Evolutionary conservation across 2,329 filamentous ascomycete species (phyloP).

Genomic region (Talaromyces sp.): DNA sequence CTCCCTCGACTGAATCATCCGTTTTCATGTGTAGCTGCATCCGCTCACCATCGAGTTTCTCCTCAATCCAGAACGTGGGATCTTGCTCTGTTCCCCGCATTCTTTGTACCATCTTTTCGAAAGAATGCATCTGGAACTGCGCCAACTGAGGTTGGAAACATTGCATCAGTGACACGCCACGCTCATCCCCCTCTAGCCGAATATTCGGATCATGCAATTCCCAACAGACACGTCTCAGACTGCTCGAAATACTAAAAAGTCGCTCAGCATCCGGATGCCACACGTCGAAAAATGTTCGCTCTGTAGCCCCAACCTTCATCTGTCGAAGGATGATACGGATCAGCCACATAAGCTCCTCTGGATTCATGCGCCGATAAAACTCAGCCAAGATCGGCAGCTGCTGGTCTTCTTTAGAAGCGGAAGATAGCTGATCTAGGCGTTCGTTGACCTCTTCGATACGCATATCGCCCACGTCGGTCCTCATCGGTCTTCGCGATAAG

Average conservation of each 20-base stretch:
- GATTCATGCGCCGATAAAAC: slow-evolving; percentile 89
- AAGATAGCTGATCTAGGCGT: slow-evolving; percentile 73
- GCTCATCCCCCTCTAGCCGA: slow-evolving; percentile 70
- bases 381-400: slow-evolving; percentile 76
- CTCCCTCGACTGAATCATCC: slow-evolving; percentile 65
- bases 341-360: slow-evolving; percentile 90
- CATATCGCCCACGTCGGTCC: slow-evolving; percentile 70
- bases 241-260: slow-evolving; percentile 87
- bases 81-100: slow-evolving; percentile 67
- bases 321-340: slow-evolving; percentile 87
- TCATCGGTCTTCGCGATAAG: slow-evolving; percentile 76
- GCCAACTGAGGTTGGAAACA: slow-evolving; percentile 96
- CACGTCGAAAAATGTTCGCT: slow-evolving; percentile 79
- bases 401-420: slow-evolving; percentile 73
- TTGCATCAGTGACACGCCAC: slow-evolving; percentile 78
- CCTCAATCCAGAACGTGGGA: slow-evolving; percentile 88
- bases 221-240: slow-evolving; percentile 88
- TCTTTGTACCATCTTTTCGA: slow-evolving; percentile 72
- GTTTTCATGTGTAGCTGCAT: slow-evolving; percentile 93
- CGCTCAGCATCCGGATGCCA: slow-evolving; percentile 77
- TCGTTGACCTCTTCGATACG: slow-evolving; percentile 86
- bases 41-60: slow-evolving; percentile 93
- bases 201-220: slow-evolving; percentile 73
- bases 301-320: slow-evolving; percentile 73
- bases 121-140: slow-evolving; percentile 80